Percentiles rank a stretch among this genome's conserved stretches.
Evolutionary conservation across 1,284 basidiomycete genomes (phyloP).

Genomic region (Phellopilus nigrolimitatus): DNA sequence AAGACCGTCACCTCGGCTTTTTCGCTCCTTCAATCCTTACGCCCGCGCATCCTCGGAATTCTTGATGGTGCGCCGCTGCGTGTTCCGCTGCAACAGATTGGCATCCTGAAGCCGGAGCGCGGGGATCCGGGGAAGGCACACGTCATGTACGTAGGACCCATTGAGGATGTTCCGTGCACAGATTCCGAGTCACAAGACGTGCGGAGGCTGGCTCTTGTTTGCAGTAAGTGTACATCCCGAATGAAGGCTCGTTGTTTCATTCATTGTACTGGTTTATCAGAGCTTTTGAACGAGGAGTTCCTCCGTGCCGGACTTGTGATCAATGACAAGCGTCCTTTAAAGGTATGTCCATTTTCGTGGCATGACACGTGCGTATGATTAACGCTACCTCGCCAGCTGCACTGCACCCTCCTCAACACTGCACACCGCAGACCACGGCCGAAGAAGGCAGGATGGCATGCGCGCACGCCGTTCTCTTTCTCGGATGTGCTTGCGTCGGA

Average conservation of each 20-base stretch:
- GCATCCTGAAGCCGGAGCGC: constrained; percentile 45
- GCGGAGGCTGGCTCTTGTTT: constrained; percentile 33
- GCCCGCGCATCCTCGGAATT: constrained; percentile 36
- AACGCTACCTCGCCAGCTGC: constrained; percentile 40
- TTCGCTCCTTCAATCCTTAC: constrained; percentile 42
- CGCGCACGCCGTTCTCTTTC: constrained; percentile 45
- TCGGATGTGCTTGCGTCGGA: constrained; percentile 36
- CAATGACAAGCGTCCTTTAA: constrained; percentile 50
- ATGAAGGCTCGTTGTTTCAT: neutral
- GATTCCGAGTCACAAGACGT: constrained; percentile 28
- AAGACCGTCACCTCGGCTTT: constrained; percentile 44
- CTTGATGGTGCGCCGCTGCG: constrained; percentile 29
- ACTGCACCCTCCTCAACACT: constrained; percentile 66
- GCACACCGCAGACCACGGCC: constrained; percentile 44
- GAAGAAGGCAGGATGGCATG: constrained; percentile 20
- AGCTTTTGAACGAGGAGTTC: constrained; percentile 44
- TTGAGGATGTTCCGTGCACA: constrained; percentile 25
- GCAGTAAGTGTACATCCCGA: constrained; percentile 33
- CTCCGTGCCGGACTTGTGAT: constrained; percentile 39
- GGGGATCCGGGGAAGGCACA: constrained; percentile 39
- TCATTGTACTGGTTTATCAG: constrained; percentile 26
- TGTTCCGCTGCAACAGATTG: constrained; percentile 45
- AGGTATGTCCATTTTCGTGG: constrained; percentile 37
- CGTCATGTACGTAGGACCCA: constrained; percentile 54
- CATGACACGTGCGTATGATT: constrained; percentile 3